Conservation (phyloP, 371 early-diverging fungal genomes). For the Mortierella sp. region DNA sequence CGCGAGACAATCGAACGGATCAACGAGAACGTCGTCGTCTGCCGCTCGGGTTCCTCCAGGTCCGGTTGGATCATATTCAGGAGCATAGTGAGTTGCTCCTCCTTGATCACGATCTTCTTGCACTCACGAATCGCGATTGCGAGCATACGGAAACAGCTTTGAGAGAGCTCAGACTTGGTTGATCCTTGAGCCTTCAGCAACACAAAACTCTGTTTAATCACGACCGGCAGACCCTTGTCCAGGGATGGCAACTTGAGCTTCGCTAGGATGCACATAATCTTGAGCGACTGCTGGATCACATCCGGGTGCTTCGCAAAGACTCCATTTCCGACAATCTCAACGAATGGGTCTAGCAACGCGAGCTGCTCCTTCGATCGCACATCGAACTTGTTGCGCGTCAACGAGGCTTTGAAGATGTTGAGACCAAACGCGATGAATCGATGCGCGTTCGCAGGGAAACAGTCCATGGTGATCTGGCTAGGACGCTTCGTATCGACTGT, state of each 20-base stretch:
- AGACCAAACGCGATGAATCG: constrained; percentile 95
- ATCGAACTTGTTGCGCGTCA: constrained; percentile 77
- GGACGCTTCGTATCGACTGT: constrained; percentile 80
- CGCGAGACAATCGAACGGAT: constrained; percentile 88
- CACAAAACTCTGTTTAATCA: constrained; percentile 81
- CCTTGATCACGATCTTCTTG: constrained; percentile 67
- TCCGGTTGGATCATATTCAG: constrained; percentile 87
- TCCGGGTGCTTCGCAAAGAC: constrained; percentile 83
- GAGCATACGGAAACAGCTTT: constrained; percentile 84
- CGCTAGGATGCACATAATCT: constrained; percentile 75
- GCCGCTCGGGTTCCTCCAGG: constrained; percentile 88
- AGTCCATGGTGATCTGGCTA: constrained; percentile 61
- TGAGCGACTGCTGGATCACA: constrained; percentile 76
- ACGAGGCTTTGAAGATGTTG: constrained; percentile 72
- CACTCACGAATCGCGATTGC: constrained; percentile 80
- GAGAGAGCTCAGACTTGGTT: constrained; percentile 79
- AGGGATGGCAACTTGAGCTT: constrained; percentile 79
- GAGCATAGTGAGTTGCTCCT: constrained; percentile 82
- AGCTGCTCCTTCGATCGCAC: constrained; percentile 63
- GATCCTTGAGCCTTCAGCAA: constrained; percentile 74
- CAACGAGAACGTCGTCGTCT: constrained; percentile 85
- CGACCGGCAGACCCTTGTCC: constrained; percentile 70
- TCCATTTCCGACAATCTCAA: constrained; percentile 82
- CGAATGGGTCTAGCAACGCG: constrained; percentile 81
- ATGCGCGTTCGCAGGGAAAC: constrained; percentile 84